Conservation (phyloP, 805 yeast genomes). For the Sugiyamaella floridensis region DNA sequence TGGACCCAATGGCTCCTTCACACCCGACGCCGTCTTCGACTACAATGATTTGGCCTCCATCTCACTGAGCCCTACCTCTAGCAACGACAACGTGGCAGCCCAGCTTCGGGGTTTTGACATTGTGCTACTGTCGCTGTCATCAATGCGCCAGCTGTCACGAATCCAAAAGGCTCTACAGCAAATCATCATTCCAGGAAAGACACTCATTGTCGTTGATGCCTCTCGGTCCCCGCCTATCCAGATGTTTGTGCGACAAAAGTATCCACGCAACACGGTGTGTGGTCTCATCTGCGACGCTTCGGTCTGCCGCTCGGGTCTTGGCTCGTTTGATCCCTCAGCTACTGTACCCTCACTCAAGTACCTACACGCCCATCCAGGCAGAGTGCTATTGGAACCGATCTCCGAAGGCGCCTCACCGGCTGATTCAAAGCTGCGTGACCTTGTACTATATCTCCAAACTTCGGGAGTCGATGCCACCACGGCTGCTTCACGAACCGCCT, state of each 20-base stretch:
- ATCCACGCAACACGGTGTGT: constrained; percentile 16
- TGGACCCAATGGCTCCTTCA: constrained; percentile 13
- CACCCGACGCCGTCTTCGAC: constrained; percentile 12
- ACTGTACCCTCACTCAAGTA: neutral
- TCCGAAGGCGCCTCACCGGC: constrained; percentile 3
- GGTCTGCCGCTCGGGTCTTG: constrained; percentile 9
- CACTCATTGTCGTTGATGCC: constrained; percentile 17
- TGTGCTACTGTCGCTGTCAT: constrained; percentile 9
- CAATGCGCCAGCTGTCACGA: constrained; percentile 7
- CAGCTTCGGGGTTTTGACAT: constrained; percentile 4
- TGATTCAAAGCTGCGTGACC: constrained; percentile 6
- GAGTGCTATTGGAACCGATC: constrained; percentile 4
- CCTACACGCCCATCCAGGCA: constrained; percentile 4
- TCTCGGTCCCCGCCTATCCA: constrained; percentile 13
- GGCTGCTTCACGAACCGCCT: constrained; percentile 4
- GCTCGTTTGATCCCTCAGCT: neutral
- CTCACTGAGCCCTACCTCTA: neutral
- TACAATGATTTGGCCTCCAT: constrained; percentile 6
- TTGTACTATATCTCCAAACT: constrained; percentile 16
- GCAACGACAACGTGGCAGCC: constrained; percentile 3
- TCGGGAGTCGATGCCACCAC: constrained; percentile 19
- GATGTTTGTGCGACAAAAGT: constrained; percentile 9
- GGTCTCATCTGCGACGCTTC: constrained; percentile 13
- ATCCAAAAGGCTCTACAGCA: constrained; percentile 2
- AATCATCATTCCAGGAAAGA: constrained; percentile 14